These are phyloP conservation scores for Sarocladium oryzae DNA, from an alignment of 2,329 filamentous ascomycete species.

Conservation along the genomic window DNA sequence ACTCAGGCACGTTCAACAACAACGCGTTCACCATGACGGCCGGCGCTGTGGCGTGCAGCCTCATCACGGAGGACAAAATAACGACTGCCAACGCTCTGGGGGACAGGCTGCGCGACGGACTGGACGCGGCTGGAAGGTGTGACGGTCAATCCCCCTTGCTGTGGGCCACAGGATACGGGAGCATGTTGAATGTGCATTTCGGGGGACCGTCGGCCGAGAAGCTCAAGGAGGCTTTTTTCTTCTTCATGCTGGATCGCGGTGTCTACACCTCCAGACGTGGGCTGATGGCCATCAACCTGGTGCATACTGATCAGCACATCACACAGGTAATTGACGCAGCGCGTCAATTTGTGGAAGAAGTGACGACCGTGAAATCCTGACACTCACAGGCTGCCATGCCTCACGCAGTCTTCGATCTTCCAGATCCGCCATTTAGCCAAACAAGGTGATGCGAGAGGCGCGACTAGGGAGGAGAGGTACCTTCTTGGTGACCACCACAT, in stretches of 20 bases:
- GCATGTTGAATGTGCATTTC: slow-evolving; percentile 1
- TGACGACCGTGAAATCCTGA: too few relatives aligned
- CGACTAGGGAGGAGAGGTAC: too few relatives aligned
- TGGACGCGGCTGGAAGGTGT: not conserved
- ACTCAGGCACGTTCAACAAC: slow-evolving; percentile 64
- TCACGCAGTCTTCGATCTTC: too few relatives aligned
- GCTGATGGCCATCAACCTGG: not conserved
- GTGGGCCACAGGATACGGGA: not conserved
- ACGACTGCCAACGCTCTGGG: not conserved
- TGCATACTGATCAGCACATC: not conserved
- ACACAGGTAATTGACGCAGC: not conserved
- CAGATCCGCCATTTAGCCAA: too few relatives aligned
- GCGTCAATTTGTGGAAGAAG: not conserved
- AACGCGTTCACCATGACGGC: slow-evolving; percentile 37
- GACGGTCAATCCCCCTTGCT: not conserved
- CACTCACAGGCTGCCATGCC: too few relatives aligned
- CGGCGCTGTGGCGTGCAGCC: not conserved
- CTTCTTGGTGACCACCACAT: too few relatives aligned
- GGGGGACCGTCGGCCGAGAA: not conserved
- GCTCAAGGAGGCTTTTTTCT: not conserved
- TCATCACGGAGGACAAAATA: not conserved
- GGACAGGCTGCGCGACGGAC: not conserved
- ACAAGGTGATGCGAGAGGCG: too few relatives aligned
- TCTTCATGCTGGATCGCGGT: not conserved
- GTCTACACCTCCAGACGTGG: not conserved